Evolutionary conservation across 306 rosid genomes (phyloP), one percentile per base, ranked within the genome.

Genomic region (Biancaea sappan): DNA sequence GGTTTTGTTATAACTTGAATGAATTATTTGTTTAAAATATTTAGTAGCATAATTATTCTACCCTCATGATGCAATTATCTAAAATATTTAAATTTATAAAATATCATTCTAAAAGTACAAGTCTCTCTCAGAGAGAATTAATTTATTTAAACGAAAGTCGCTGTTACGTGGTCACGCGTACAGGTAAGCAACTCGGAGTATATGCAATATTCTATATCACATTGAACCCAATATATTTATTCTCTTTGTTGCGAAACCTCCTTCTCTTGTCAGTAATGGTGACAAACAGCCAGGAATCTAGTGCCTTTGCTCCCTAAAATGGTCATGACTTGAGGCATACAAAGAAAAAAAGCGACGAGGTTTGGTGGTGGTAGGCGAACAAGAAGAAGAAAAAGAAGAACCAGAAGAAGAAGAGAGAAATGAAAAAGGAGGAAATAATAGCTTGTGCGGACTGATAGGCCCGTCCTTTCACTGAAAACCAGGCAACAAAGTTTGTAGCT

Each of bases 261-360:
- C 67, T 51, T 80, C 52, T 79, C 70, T 80, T 59, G 54, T 51
- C 44, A 83, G 75, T 72, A 85, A 84, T 79, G 84, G 92, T 79
- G 92, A 85, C 88, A 87, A 71, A 82, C 76, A 50, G 48, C 87
- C 89, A 77, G 90, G 92, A 93, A 87, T 89, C 88, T 59, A 81
- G 91, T 66, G 81, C 82, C 75, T 80, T 82, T 84, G 93, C 86
- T 85, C 81, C 73, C 75, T 43, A 72, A 80, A 60, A 52, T 51
- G 63, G 73, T 74, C 53, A 37, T 83, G 73, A 35, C 69, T 57
- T 37, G 70, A 44, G 80, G 66, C 76, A 38, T 25, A 66, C 76
- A 73, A 4, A 65, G 51, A 43, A 60, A 32, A 77, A 72, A 54
- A 83, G 68, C 72, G 34, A 19, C 78, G 60, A 66, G 61, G 77